phyloP scores from a whole-genome alignment of 768 basidiomycete genomes.

The Russula abietina region DNA sequence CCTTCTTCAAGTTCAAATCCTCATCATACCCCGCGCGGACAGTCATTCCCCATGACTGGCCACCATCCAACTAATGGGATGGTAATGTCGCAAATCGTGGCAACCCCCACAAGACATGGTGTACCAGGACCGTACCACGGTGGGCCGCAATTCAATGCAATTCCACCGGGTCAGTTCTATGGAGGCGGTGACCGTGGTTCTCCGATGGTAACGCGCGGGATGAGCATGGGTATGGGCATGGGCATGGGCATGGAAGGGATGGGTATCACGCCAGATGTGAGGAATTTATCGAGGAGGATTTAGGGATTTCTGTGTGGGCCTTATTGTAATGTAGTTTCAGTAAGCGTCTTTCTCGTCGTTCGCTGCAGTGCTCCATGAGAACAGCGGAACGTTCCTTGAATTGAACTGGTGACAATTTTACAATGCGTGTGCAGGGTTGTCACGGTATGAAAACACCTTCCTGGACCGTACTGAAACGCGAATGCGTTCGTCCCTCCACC shows the following conservation, averaged over 20 bases:
- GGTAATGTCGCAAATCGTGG: constrained; percentile 18
- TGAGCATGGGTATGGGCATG: constrained; percentile 14
- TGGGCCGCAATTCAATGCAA: constrained; percentile 29
- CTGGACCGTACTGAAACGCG: too few species aligned
- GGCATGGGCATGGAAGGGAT: constrained; percentile 23
- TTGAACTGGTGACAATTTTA: too few species aligned
- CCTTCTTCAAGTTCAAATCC: constrained; percentile 26
- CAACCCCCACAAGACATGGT: constrained; percentile 29
- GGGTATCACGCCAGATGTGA: constrained; percentile 24
- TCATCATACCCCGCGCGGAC: constrained; percentile 10
- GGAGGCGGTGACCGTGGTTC: constrained; percentile 27
- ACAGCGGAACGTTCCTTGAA: too few species aligned
- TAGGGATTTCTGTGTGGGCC: too few species aligned
- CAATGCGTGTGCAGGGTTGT: too few species aligned
- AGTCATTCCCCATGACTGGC: constrained; percentile 9
- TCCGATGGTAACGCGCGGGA: constrained; percentile 23
- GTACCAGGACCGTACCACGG: constrained; percentile 27
- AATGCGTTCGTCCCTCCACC: constrained; percentile 21
- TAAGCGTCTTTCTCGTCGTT: too few species aligned
- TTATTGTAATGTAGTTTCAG: too few species aligned
- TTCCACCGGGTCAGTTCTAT: constrained; percentile 42
- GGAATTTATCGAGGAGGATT: constrained; percentile 21
- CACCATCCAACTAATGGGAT: constrained; percentile 25
- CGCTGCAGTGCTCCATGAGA: too few species aligned
- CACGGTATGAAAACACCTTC: too few species aligned